These are phyloP conservation scores for Tricholoma sp. DNA, from an alignment of 768 basidiomycete species.

Conservation along the genomic window DNA sequence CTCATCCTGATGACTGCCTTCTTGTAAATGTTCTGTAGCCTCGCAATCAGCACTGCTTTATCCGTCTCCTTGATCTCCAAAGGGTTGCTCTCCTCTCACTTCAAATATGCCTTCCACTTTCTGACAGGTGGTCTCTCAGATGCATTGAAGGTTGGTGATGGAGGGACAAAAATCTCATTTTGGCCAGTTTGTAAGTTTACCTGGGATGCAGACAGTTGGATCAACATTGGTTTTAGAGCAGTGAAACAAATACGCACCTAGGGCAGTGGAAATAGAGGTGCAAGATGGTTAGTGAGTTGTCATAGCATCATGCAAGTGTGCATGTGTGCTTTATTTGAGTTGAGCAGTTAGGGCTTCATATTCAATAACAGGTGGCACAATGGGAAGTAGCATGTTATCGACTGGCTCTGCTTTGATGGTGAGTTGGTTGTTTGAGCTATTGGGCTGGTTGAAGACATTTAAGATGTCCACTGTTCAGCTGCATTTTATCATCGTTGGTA, in stretches of 20 bases:
- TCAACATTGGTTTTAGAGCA: neutral
- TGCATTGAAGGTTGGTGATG: slow-evolving; percentile 65
- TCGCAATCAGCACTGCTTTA: slow-evolving; percentile 52
- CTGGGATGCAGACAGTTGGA: slow-evolving; percentile 7
- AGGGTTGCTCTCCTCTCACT: slow-evolving; percentile 95
- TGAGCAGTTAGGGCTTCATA: slow-evolving; percentile 60
- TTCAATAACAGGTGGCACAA: slow-evolving; percentile 48
- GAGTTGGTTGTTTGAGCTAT: neutral
- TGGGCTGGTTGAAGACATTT: slow-evolving; percentile 21
- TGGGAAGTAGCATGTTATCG: slow-evolving; percentile 11
- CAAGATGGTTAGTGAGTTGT: slow-evolving; percentile 69
- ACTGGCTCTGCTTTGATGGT: slow-evolving; percentile 21
- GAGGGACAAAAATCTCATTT: slow-evolving; percentile 55
- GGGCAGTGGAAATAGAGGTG: slow-evolving; percentile 45
- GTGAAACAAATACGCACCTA: neutral
- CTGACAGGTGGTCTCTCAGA: slow-evolving; percentile 70
- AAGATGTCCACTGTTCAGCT: slow-evolving; percentile 32
- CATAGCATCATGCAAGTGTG: slow-evolving; percentile 87
- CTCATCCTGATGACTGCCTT: slow-evolving; percentile 91
- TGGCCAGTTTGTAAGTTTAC: slow-evolving; percentile 31
- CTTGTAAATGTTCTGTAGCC: slow-evolving; percentile 79
- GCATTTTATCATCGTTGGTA: slow-evolving; percentile 22
- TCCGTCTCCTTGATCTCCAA: slow-evolving; percentile 89
- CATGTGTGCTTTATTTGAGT: slow-evolving; percentile 78
- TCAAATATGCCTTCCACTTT: slow-evolving; percentile 88